Conservation (phyloP, 805 yeast genomes). For the Saturnispora diversa region DNA sequence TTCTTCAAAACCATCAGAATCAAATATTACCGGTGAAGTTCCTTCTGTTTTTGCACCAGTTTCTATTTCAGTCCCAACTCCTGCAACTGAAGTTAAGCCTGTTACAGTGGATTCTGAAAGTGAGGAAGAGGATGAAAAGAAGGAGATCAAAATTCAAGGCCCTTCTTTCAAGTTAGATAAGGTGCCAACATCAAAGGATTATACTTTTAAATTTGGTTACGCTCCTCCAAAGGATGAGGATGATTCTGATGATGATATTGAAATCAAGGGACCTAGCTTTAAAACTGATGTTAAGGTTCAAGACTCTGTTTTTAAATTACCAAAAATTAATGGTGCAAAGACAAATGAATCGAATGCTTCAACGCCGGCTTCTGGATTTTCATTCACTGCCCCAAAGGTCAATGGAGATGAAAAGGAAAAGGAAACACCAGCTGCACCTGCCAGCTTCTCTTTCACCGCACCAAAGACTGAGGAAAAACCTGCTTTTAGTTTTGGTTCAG, state of each 20-base stretch:
- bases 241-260: conserved; percentile 54
- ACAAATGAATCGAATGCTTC: conserved; percentile 16
- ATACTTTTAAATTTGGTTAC: conserved; percentile 42
- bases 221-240: conserved; percentile 29
- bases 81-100: conserved; percentile 1
- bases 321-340: conserved; percentile 5
- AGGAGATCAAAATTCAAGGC: conserved; percentile 56
- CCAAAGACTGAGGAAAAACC: conserved; percentile 7
- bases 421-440: conserved; percentile 15
- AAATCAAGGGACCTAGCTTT: conserved; percentile 69
- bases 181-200: conserved; percentile 41
- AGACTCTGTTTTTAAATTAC: conserved; percentile 27
- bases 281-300: conserved; percentile 32
- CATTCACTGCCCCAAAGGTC: conserved; percentile 10
- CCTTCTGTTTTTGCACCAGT: conserved; percentile 1
- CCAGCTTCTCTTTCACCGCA: conserved; percentile 15
- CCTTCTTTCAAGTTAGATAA: conserved; percentile 49
- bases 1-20: neutral
- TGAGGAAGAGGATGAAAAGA: conserved; percentile 31
- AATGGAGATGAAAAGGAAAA: conserved; percentile 16
- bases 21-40: too few species aligned
- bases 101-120: conserved; percentile 19
- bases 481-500: conserved; percentile 16
- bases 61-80: conserved; percentile 2
- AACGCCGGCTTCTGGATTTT: conserved; percentile 17